Conservation (phyloP, 495 filamentous ascomycete species). For the Venustampulla echinocandica region DNA sequence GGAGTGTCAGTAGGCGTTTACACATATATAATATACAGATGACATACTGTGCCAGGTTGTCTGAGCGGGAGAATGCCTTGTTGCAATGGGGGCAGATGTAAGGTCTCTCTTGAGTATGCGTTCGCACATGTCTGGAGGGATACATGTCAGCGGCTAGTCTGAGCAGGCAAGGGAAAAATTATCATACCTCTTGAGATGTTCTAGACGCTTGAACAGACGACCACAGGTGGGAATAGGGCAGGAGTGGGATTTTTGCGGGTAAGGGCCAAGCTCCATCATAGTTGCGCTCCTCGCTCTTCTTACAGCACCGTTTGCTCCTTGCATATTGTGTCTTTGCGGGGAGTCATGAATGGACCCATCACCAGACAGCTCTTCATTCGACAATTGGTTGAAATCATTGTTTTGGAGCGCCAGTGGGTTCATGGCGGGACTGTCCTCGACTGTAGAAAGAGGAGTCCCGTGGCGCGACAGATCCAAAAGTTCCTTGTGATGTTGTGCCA, state of each 20-base stretch:
- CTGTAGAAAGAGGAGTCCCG: conserved; percentile 72
- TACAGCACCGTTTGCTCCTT: conserved; percentile 62
- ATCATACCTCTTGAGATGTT: conserved; percentile 96
- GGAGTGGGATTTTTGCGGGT: conserved; percentile 94
- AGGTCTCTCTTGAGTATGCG: conserved; percentile 97
- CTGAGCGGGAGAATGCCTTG: conserved; percentile 96
- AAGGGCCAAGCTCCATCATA: conserved; percentile 91
- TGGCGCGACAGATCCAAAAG: conserved; percentile 77
- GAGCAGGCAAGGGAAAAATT: conserved; percentile 48
- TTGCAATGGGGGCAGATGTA: conserved; percentile 95
- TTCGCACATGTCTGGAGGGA: conserved; percentile 84
- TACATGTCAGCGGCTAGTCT: conserved; percentile 40
- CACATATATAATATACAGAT: conserved; percentile 10
- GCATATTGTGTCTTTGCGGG: conserved; percentile 44
- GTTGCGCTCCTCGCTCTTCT: conserved; percentile 91
- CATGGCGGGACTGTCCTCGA: conserved; percentile 69
- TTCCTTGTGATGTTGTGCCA: conserved; percentile 64
- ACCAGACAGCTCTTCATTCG: conserved; percentile 53
- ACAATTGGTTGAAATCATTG: conserved; percentile 58
- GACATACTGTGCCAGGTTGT: conserved; percentile 95
- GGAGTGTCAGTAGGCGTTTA: conserved; percentile 28
- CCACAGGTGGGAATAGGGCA: conserved; percentile 99
- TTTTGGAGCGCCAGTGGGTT: conserved; percentile 50
- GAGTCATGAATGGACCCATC: conserved; percentile 48
- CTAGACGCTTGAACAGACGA: conserved; percentile 94